Evolutionary conservation across 78 protist species (phyloP), one percentile per base, ranked within the genome.

Genomic region (Dictyostelium capitatum): DNA sequence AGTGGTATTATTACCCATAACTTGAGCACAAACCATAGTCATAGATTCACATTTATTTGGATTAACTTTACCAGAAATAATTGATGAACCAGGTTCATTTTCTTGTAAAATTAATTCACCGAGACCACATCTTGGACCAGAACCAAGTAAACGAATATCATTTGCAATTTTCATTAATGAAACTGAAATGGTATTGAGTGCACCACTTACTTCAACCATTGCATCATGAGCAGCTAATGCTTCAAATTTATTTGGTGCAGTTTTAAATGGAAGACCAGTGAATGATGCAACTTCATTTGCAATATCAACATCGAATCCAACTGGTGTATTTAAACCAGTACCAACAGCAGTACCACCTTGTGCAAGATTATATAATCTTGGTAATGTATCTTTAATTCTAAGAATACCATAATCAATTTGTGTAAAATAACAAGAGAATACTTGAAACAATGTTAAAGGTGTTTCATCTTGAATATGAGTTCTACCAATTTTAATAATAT

Each of bases 291-390:
- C 67, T 23, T 83, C 91, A 0, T 25, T 23, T 23, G 98, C 97
- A 28, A 94, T 93, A 11, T 14, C 94, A 56, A 41, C 97, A 50
- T 79, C 98, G 59, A 87, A 98, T 11, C 97, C 97, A 8, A 79
- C 84, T 87, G 89, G 95, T 10, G 98, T 95, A 85, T 98, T 98
- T 57, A 97, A 79, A 32, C 97, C 99, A 11, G 99, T 98, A 37
- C 99, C 99, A 4, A 98, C 99, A 1, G 99, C 99, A 1, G 99
- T 98, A 43, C 99, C 99, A 28, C 99, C 99, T 4, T 95, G 89
- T 15, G 99, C 98, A 6, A 98, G 83, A 77, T 95, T 82, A 67
- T 67, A 82, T 28, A 98, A 92, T 14, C 80, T 78, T 41, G 95
- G 96, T 1, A 98, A 48, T 0, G 97, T 81, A 8, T 59, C 59